phyloP scores from a whole-genome alignment of 2,329 filamentous ascomycete species.

The Byssochlamys sp. region DNA sequence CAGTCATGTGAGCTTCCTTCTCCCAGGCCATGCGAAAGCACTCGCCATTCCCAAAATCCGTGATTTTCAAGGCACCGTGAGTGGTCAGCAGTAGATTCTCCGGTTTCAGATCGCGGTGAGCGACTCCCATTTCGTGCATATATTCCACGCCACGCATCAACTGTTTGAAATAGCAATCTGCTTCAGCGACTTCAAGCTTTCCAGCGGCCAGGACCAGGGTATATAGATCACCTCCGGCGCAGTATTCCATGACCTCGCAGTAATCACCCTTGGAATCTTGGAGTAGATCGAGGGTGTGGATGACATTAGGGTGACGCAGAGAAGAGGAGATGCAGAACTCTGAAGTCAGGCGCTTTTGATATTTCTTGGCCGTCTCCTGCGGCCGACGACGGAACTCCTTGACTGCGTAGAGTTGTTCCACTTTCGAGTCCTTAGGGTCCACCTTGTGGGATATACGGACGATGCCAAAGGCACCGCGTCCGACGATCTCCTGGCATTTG shows the following conservation, averaged over 20 bases:
- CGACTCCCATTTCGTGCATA: slow-evolving; percentile 98
- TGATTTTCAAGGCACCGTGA: slow-evolving; percentile 88
- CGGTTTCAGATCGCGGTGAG: slow-evolving; percentile 90
- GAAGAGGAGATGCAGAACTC: slow-evolving; percentile 98
- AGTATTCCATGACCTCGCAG: slow-evolving; percentile 99
- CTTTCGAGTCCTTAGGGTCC: slow-evolving; percentile 62
- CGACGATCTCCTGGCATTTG: slow-evolving; percentile 94
- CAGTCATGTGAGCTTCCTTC: slow-evolving; percentile 95
- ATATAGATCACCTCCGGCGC: slow-evolving; percentile 89
- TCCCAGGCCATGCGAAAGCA: slow-evolving; percentile 99
- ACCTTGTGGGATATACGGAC: slow-evolving; percentile 96
- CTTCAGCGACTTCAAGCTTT: slow-evolving; percentile 79
- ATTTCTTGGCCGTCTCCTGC: slow-evolving; percentile 91
- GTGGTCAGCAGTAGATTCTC: slow-evolving; percentile 92
- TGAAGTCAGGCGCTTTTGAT: slow-evolving; percentile 90
- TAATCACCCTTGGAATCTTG: slow-evolving; percentile 95
- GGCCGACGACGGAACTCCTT: slow-evolving; percentile 94
- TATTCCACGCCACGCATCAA: slow-evolving; percentile 98
- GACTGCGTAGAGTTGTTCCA: slow-evolving; percentile 88
- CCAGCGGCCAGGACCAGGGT: slow-evolving; percentile 82
- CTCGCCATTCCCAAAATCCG: slow-evolving; percentile 96
- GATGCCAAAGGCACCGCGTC: slow-evolving; percentile 91
- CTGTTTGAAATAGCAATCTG: slow-evolving; percentile 98
- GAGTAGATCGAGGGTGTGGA: slow-evolving; percentile 88
- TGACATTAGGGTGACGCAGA: slow-evolving; percentile 91